Evolutionary conservation across 164 flowering plant genomes (phyloP), one percentile per base, ranked within the genome.

Genomic region (Piper betle): DNA sequence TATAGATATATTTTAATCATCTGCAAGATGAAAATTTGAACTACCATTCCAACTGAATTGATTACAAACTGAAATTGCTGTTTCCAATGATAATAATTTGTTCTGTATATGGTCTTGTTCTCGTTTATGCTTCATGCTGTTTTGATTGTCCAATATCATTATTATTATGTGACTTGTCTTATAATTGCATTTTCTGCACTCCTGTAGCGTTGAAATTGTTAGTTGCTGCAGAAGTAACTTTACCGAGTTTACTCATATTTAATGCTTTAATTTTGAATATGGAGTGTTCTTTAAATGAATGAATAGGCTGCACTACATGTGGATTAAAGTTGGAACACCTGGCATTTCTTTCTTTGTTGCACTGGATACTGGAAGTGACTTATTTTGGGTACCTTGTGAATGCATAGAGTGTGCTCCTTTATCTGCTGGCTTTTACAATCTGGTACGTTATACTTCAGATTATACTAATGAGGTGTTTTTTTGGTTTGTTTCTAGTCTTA

Each of bases 251-350:
- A 18, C 25, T 54, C 9, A 2, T 54, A 3, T 54, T 12, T 54
- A 54, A 54, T 6, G 6, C 37, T 16, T 18, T 18, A 16, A 16
- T 5, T 25, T 53, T 54, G 16, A 54, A 5, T 4, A 18, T 5
- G 33, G 3, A n/a, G 20, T 67, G 66, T 46, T 56, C 17, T 46
- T 46, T 46, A 10, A 46, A 46, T 46, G 50, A 5, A 46, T 73
- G 41, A 65, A 54, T 80, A 92, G 98, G 96, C 67, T 92, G 55
- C 96, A 92, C 66, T 92, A 92, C 70, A 80, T 85, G 1, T 86
- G 96, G 96, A 81, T 92, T 66, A 91, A 84, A 64, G 72, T 92
- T 57, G 98, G 98, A 64, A 84, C 87, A 15, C 98, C 98, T 50
- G 79, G 67, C 66, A 83, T 86, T 61, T 83, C 97, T 13, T 89